Base-by-base conservation (phyloP, 2,329 filamentous ascomycete genomes). In the Calonectria montana region DNA sequence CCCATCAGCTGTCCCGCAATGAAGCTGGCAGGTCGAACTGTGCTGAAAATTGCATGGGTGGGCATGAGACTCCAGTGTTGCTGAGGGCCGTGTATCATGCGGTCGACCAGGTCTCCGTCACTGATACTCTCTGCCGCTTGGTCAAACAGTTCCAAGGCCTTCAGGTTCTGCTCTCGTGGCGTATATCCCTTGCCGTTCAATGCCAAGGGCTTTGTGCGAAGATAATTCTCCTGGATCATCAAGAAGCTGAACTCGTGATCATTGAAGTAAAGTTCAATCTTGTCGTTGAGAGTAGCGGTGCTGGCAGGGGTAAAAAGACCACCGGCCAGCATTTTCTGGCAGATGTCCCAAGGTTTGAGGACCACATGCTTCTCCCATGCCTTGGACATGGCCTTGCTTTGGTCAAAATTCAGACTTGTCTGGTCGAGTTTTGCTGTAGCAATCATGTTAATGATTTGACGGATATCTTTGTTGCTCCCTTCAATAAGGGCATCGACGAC, bases 1-100 rank as follows among this genome's bases (percentile, higher is more conserved):
- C 90, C 90, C 74, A 91, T 88, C 77, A 97, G 90, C 78, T 93
- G 93, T 47, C 97, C 97, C 63, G 94, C 91, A 13, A 97, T 88
- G 80, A 94, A 98, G 82, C 95, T 98, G 9, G 97, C 93, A 5
- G 97, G 97, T 29, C 94, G 89, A 27, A 99, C 96, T 67, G 97
- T 97, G 81, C 96, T 98, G 86, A 98, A 98, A 45, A 98, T 89
- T 29, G 96, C 97, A 83, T 99, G 97, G 1, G 94, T 94, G 16
- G 97, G 97, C 97, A 99, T 99, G 73, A 99, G 86, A 80, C 94
- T 97, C 97, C 97, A 99, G 74, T 99, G 97, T 81, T 99, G 97
- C 81, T 99, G 97, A 53, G 95, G 94, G 29, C 97, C 97, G 82
- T 99, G 97, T 71, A 99, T 99, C 96, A 99, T 98, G 65, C 95